Evolutionary conservation across 805 yeast genomes (phyloP).

Genomic region (Clavispora asparagi): DNA sequence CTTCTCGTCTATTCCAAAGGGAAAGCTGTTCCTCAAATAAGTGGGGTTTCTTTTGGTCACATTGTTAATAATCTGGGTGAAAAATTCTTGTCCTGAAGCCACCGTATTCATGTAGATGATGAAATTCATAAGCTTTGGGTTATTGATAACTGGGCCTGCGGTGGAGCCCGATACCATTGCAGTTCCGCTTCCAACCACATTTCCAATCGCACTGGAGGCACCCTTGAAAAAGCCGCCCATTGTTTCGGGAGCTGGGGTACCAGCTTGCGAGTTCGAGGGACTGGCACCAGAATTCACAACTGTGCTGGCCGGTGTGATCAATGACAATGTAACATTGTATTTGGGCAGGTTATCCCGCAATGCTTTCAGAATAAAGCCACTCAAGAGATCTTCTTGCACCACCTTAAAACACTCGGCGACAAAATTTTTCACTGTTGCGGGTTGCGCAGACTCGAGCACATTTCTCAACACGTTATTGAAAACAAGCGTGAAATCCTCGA

Average conservation of each 20-base stretch:
- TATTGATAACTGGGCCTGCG: constrained; percentile 32
- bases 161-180: constrained; percentile 19
- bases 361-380: constrained; percentile 37
- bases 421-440: constrained; percentile 48
- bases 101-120: constrained; percentile 70
- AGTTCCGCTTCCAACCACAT: constrained; percentile 30
- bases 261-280: constrained; percentile 23
- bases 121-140: constrained; percentile 51
- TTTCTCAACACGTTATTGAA: constrained; percentile 63
- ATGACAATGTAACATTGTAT: constrained; percentile 28
- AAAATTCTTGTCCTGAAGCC: constrained; percentile 55
- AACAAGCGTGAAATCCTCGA: constrained; percentile 79
- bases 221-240: constrained; percentile 38
- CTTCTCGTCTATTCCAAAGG: constrained; percentile 33
- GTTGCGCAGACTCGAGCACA: constrained; percentile 68
- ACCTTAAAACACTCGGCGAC: constrained; percentile 52
- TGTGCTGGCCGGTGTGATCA: constrained; percentile 9
- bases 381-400: constrained; percentile 59
- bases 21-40: constrained; percentile 22
- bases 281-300: constrained; percentile 8
- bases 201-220: constrained; percentile 40
- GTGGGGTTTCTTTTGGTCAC: constrained; percentile 21
- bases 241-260: constrained; percentile 31
- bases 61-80: constrained; percentile 47
- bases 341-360: constrained; percentile 38